Percentiles rank a stretch among this genome's conserved stretches.
Conservation (phyloP, 2,329 filamentous ascomycete genomes). For the Phaeosphaeriaceae sp. region DNA sequence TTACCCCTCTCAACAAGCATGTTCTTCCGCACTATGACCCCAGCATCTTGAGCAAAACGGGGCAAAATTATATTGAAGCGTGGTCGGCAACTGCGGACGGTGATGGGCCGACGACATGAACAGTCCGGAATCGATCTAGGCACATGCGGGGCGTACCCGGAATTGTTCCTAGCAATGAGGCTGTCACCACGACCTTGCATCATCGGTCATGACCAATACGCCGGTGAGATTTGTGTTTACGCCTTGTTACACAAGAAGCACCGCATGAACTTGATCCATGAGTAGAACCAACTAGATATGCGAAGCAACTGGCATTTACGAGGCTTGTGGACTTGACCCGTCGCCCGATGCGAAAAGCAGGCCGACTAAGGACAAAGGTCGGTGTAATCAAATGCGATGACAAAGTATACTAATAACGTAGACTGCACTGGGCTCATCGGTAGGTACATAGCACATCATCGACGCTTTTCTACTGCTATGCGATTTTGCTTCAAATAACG, state of each 20-base stretch:
- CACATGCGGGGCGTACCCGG: background rate
- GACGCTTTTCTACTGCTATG: too few relatives aligned
- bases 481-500: too few relatives aligned
- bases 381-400: too few relatives aligned
- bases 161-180: background rate
- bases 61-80: constrained; percentile 3
- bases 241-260: background rate
- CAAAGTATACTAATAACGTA: too few relatives aligned
- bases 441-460: too few relatives aligned
- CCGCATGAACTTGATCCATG: background rate
- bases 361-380: too few relatives aligned
- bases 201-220: background rate
- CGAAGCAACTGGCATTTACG: background rate
- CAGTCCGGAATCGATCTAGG: background rate
- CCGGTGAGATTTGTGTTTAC: background rate
- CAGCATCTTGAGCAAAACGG: background rate
- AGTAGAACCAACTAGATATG: background rate
- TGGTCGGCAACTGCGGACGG: constrained; percentile 6
- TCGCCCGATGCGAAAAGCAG: too few relatives aligned
- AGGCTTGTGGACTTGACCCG: background rate
- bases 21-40: background rate
- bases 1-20: constrained; percentile 5
- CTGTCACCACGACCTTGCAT: background rate
- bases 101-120: constrained; percentile 3
- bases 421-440: too few relatives aligned